Evolutionary conservation across 2,329 filamentous ascomycete genomes (phyloP).

Genomic region (Claviceps pazoutovae): DNA sequence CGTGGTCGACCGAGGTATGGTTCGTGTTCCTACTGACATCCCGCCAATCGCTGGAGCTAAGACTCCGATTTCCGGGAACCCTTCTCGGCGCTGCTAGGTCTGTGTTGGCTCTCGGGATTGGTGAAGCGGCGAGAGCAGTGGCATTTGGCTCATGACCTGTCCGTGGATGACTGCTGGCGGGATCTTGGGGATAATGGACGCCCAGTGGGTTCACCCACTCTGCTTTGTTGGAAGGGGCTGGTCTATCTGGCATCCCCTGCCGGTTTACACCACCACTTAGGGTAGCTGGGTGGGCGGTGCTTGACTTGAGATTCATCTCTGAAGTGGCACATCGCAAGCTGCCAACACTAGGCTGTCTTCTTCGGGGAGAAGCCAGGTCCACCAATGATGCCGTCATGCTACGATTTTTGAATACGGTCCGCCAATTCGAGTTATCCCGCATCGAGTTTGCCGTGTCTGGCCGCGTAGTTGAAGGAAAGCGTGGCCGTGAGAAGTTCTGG

Average conservation of each 20-base stretch:
- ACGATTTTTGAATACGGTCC: slow-evolving; percentile 23
- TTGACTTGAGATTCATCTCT: slow-evolving; percentile 22
- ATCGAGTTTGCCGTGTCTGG: slow-evolving; percentile 27
- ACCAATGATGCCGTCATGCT: slow-evolving; percentile 29
- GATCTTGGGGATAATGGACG: slow-evolving; percentile 25
- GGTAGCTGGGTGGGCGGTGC: slow-evolving; percentile 18
- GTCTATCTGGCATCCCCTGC: slow-evolving; percentile 12
- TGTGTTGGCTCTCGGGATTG: neutral
- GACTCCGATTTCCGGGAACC: slow-evolving; percentile 27
- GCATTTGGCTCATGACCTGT: slow-evolving; percentile 1
- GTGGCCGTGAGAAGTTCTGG: slow-evolving; percentile 21
- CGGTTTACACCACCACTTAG: slow-evolving; percentile 17
- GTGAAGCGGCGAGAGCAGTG: neutral
- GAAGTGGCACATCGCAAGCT: slow-evolving; percentile 22
- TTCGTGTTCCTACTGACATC: neutral
- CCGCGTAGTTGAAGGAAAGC: slow-evolving; percentile 17
- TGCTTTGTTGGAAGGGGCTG: slow-evolving; percentile 18
- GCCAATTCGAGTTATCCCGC: slow-evolving; percentile 15
- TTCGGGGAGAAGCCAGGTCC: slow-evolving; percentile 23
- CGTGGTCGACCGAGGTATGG: neutral
- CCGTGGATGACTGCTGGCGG: slow-evolving; percentile 6
- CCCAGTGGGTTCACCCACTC: slow-evolving; percentile 35
- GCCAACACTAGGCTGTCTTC: slow-evolving; percentile 14
- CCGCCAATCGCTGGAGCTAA: slow-evolving; percentile 14
- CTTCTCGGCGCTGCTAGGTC: slow-evolving; percentile 17